These are phyloP conservation scores for Cenococcum geophilum DNA, from an alignment of 495 filamentous ascomycete genomes.

Conservation along the genomic window DNA sequence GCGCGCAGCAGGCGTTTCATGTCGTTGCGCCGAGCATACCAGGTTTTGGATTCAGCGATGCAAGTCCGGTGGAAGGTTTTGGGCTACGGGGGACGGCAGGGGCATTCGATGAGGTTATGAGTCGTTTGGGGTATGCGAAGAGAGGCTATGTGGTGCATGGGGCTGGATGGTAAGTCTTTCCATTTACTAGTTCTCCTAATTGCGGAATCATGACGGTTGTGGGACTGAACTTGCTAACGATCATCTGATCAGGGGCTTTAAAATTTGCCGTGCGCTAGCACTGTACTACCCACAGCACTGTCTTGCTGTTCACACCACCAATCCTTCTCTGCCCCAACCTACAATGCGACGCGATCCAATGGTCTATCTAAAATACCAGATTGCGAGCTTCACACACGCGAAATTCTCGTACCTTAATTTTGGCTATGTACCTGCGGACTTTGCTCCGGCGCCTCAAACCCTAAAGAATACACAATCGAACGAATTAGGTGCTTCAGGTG, in stretches of 20 bases:
- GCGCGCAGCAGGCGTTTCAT: constrained; percentile 35
- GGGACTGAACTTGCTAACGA: no score
- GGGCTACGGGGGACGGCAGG: constrained; percentile 34
- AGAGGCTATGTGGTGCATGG: constrained; percentile 35
- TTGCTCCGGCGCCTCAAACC: constrained; percentile 5
- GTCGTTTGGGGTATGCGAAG: constrained; percentile 34
- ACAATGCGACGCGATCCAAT: constrained; percentile 27
- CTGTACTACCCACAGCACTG: constrained; percentile 29
- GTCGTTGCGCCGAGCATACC: constrained; percentile 40
- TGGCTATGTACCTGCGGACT: constrained; percentile 33
- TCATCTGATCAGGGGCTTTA: constrained; percentile 34
- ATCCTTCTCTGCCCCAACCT: constrained; percentile 33
- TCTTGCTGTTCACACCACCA: constrained; percentile 37
- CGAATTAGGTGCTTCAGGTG: not conserved
- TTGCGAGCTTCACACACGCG: constrained; percentile 30
- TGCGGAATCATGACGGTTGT: no score
- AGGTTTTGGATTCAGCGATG: constrained; percentile 41
- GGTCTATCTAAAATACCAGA: constrained; percentile 29
- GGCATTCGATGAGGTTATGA: constrained; percentile 37
- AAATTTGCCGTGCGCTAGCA: constrained; percentile 38
- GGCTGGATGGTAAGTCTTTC: constrained; percentile 33
- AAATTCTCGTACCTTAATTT: constrained; percentile 30
- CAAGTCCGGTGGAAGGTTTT: constrained; percentile 30
- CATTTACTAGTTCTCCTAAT: constrained; percentile 2
- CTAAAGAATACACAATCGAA: not conserved